Percentiles rank a stretch among this genome's conserved stretches.
These are phyloP conservation scores for Paralagenidium karlingii DNA, from an alignment of 352 stramenopile species.

Conservation along the genomic window DNA sequence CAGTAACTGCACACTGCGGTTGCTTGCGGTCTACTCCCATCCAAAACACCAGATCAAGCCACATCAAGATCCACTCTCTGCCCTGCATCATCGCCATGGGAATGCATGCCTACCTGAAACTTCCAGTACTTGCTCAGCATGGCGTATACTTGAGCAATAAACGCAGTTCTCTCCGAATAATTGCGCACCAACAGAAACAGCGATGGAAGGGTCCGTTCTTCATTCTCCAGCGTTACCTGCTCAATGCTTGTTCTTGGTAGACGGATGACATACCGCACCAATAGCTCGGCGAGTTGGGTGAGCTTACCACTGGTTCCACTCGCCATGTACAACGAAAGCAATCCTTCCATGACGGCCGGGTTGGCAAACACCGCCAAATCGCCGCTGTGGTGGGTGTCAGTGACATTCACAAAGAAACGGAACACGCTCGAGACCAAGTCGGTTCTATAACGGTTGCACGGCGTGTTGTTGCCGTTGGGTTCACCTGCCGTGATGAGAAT, in stretches of 20 bases:
- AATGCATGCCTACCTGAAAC: too few species aligned
- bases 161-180: constrained; percentile 22
- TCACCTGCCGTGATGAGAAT: too few species aligned
- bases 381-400: constrained; percentile 28
- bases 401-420: constrained; percentile 39
- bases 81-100: too few species aligned
- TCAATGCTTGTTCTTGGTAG: constrained; percentile 30
- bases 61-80: too few species aligned
- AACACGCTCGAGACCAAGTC: constrained; percentile 32
- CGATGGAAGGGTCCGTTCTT: constrained; percentile 35
- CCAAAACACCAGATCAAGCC: too few species aligned
- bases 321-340: constrained; percentile 41
- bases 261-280: too few species aligned
- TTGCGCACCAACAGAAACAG: constrained; percentile 53
- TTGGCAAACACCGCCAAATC: constrained; percentile 39
- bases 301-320: too few species aligned
- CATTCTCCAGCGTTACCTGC: constrained; percentile 21
- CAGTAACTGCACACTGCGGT: too few species aligned
- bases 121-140: constrained; percentile 39
- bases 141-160: constrained; percentile 41
- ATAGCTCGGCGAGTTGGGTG: too few species aligned
- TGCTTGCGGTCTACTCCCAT: too few species aligned
- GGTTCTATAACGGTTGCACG: too few species aligned
- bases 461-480: too few species aligned
- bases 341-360: constrained; percentile 31